Base-by-base conservation (phyloP, 208 protist genomes). In the Eutreptiella sp. region DNA sequence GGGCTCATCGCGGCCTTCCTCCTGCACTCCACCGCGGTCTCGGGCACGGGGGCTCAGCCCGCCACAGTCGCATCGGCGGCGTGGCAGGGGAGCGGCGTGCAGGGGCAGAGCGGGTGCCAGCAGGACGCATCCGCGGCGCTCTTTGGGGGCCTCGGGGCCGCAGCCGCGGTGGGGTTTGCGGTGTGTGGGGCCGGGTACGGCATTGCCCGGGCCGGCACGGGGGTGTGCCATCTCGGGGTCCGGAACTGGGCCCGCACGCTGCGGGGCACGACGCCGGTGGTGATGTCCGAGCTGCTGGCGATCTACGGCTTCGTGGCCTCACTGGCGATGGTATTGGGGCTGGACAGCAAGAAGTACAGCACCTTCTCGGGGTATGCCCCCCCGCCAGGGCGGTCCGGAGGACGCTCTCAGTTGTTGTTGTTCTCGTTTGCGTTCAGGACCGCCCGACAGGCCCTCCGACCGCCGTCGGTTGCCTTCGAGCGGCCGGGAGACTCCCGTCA, bases 241-340 rank as follows among this genome's bases (percentile, higher is more conserved):
- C 70, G 75, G 60, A 61, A 66, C 38, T 81, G 74, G 14, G 76
- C 87, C 28, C 58, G 79, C 11, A 80, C 87, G 38, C 84, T 88
- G 77, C 59, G 63, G 36, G 28, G 28, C 5, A 65, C 42, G 14
- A 53, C 52, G 27, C 54, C 54, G 11, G 46, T 57, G 11, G 52
- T 62, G 35, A 62, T 62, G 54, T 86, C 88, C 60, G 90, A 88
- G 88, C 83, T 95, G 45, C 71, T 96, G 61, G 92, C 84, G 65
- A 96, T 96, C 59, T 96, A 96, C 67, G 92, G 92, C 53, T 73
- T 96, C 21, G 90, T 96, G 59, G 82, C 92, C 54, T 70, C 78
- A 62, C 83, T 96, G n/a, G 85, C 95, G 64, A 80, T n/a, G 9
- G 11, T 14, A 9, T 38, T 19, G 9, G 24, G 9, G 11, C 14